These are phyloP conservation scores for Fusarium annulatum DNA, from an alignment of 2,329 filamentous ascomycete genomes.

Conservation along the genomic window DNA sequence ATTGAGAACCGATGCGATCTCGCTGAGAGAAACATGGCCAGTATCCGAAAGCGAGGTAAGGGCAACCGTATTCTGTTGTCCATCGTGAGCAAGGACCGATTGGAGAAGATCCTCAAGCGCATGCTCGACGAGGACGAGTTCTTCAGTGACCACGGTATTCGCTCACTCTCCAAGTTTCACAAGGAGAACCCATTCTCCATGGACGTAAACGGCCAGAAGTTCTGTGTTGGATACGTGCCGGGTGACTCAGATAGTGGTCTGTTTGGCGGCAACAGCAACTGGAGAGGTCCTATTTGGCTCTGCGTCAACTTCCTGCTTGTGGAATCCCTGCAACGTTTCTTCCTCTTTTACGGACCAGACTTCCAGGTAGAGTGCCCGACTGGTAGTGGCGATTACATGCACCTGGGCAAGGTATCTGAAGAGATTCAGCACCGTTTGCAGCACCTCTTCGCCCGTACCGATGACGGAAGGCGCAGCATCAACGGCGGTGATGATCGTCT, in stretches of 20 bases:
- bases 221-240: constrained; percentile 88
- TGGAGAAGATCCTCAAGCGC: constrained; percentile 86
- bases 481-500: constrained; percentile 86
- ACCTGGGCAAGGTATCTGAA: constrained; percentile 92
- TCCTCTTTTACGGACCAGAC: constrained; percentile 91
- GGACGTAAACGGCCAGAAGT: constrained; percentile 93
- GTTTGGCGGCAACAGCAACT: constrained; percentile 98
- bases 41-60: constrained; percentile 89
- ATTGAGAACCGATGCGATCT: constrained; percentile 87
- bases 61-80: constrained; percentile 88
- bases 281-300: constrained; percentile 95
- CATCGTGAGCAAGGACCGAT: constrained; percentile 91
- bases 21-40: constrained; percentile 93
- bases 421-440: constrained; percentile 95
- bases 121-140: constrained; percentile 98
- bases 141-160: constrained; percentile 87
- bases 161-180: constrained; percentile 92
- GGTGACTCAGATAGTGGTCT: constrained; percentile 97
- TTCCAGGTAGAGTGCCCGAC: constrained; percentile 94
- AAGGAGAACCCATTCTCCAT: constrained; percentile 91
- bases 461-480: constrained; percentile 88
- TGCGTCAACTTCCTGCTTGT: constrained; percentile 96
- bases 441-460: constrained; percentile 86
- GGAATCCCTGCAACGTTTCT: constrained; percentile 94
- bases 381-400: constrained; percentile 94